Percentiles rank a stretch among this genome's conserved stretches.
Conservation (phyloP, 352 stramenopile species). For the Phytophthora cactorum region DNA sequence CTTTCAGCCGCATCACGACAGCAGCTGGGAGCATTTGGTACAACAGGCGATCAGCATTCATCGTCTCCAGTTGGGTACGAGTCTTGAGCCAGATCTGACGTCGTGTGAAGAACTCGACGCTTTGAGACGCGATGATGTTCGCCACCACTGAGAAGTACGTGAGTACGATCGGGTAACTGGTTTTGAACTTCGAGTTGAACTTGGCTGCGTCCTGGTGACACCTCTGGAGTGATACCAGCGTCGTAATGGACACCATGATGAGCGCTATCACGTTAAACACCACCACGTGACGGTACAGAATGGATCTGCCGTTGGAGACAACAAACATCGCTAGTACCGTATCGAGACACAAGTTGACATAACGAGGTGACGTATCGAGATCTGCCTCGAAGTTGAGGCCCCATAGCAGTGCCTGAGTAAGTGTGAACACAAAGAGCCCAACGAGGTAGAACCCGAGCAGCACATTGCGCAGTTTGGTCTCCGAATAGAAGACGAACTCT, state of each 20-base stretch:
- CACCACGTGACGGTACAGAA: constrained; percentile 71
- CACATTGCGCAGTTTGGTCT: constrained; percentile 69
- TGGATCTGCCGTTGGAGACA: constrained; percentile 82
- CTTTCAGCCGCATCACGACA: constrained; percentile 86
- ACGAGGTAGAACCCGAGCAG: constrained; percentile 65
- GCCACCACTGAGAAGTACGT: constrained; percentile 82
- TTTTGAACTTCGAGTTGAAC: constrained; percentile 84
- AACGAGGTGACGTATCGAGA: constrained; percentile 67
- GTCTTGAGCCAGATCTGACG: constrained; percentile 89
- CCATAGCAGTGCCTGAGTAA: constrained; percentile 63
- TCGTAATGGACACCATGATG: constrained; percentile 53
- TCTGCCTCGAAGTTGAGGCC: constrained; percentile 59
- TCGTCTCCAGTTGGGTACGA: constrained; percentile 81
- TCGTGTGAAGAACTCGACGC: constrained; percentile 82
- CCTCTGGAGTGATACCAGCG: constrained; percentile 47
- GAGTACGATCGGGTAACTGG: constrained; percentile 80
- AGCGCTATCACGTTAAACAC: constrained; percentile 70
- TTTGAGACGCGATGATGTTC: constrained; percentile 83
- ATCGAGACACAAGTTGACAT: constrained; percentile 83
- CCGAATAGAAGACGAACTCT: constrained; percentile 64
- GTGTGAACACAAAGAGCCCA: constrained; percentile 57
- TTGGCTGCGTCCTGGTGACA: constrained; percentile 57
- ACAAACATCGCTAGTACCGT: constrained; percentile 86
- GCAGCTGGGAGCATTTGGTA: constrained; percentile 89
- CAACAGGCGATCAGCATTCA: constrained; percentile 82